phyloP scores from a whole-genome alignment of 371 early-diverging fungal genomes.

The Apophysomyces sp. region DNA sequence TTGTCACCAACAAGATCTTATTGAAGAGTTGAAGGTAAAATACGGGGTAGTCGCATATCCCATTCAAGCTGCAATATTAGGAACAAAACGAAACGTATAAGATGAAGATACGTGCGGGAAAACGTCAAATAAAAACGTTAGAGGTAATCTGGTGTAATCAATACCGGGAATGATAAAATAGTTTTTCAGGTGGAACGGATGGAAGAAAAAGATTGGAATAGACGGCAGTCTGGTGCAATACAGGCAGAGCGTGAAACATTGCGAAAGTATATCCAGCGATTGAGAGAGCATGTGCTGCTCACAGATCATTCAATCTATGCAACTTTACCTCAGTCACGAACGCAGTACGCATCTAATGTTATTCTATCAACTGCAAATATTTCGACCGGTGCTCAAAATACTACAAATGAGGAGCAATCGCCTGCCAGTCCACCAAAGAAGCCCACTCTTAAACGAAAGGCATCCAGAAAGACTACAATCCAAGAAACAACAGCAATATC shows the following conservation, averaged over 20 bases:
- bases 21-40: too few relatives aligned
- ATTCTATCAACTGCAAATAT: conserved; percentile 5
- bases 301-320: background rate
- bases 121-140: background rate
- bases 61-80: too few relatives aligned
- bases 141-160: background rate
- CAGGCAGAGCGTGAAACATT: background rate
- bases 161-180: background rate
- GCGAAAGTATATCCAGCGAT: background rate
- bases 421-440: background rate
- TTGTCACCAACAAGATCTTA: too few relatives aligned
- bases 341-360: background rate
- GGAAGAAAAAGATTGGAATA: conserved; percentile 7
- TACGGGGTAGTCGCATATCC: too few relatives aligned
- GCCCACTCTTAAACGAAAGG: background rate
- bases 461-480: background rate
- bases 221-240: background rate
- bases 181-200: conserved; percentile 1
- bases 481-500: background rate
- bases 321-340: background rate
- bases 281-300: background rate
- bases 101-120: background rate
- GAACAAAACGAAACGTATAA: too few relatives aligned
- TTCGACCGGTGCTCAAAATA: too few relatives aligned
- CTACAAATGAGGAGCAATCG: too few relatives aligned